phyloP scores from a whole-genome alignment of 2,329 filamentous ascomycete genomes.

The Bipolaris oryzae region DNA sequence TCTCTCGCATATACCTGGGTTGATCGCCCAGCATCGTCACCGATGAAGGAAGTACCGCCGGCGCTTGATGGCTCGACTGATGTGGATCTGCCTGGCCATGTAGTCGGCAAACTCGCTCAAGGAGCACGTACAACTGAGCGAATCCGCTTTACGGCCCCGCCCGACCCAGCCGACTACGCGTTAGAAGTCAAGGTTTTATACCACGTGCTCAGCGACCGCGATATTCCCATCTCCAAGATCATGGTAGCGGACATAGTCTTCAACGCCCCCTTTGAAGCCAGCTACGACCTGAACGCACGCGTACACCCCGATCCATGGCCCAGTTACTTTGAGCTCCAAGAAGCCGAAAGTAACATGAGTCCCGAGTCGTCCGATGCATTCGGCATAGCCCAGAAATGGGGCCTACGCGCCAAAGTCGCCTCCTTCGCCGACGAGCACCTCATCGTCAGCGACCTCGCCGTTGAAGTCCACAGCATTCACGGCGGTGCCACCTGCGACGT shows the following conservation, averaged over 20 bases:
- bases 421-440: constrained; percentile 75
- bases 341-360: constrained; percentile 42
- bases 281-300: constrained; percentile 82
- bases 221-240: constrained; percentile 79
- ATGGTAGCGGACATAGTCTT: constrained; percentile 72
- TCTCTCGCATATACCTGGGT: constrained; percentile 56
- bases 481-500: constrained; percentile 66
- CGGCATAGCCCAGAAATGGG: constrained; percentile 83
- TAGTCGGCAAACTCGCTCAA: constrained; percentile 44
- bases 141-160: constrained; percentile 50
- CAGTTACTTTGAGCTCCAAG: constrained; percentile 74
- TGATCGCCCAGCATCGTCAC: constrained; percentile 43
- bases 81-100: constrained; percentile 45
- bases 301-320: constrained; percentile 84
- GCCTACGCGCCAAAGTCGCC: constrained; percentile 70
- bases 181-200: constrained; percentile 78
- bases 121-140: constrained; percentile 41
- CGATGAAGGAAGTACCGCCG: constrained; percentile 39
- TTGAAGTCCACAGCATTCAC: constrained; percentile 66
- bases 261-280: constrained; percentile 86
- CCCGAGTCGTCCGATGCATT: constrained; percentile 49
- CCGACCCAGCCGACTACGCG: constrained; percentile 64
- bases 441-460: constrained; percentile 66
- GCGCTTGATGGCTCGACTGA: constrained; percentile 30
- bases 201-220: constrained; percentile 76